Evolutionary conservation across 805 yeast species (phyloP).

Genomic region (Lachancea dasiensis): DNA sequence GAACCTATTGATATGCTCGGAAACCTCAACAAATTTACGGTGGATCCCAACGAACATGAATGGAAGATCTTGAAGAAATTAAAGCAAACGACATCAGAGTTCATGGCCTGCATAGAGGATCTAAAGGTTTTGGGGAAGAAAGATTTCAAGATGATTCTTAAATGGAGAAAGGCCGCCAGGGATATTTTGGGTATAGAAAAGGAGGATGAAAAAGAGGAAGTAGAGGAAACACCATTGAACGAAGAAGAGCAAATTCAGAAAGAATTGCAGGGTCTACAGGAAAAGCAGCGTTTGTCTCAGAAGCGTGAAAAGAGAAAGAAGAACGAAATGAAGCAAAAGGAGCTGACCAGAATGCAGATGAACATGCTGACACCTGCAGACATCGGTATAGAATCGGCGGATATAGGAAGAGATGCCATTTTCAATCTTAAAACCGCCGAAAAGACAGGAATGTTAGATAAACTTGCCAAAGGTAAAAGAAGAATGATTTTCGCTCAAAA

Average conservation of each 20-base stretch:
- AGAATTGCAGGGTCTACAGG: constrained; percentile 70
- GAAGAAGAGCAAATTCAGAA: constrained; percentile 89
- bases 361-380: constrained; percentile 90
- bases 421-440: constrained; percentile 83
- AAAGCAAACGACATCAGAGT: constrained; percentile 72
- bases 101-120: constrained; percentile 81
- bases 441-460: constrained; percentile 73
- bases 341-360: constrained; percentile 87
- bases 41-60: constrained; percentile 57
- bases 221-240: constrained; percentile 63
- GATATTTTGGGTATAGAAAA: constrained; percentile 62
- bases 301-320: constrained; percentile 79
- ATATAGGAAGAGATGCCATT: constrained; percentile 67
- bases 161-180: constrained; percentile 86
- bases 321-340: constrained; percentile 82
- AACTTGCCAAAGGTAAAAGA: constrained; percentile 72
- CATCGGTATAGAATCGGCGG: constrained; percentile 89
- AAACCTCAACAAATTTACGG: constrained; percentile 54
- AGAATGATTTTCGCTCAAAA: constrained; percentile 51
- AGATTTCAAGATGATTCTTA: constrained; percentile 78
- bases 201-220: constrained; percentile 43
- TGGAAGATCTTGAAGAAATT: constrained; percentile 67
- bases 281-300: constrained; percentile 57
- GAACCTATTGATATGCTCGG: constrained; percentile 85
- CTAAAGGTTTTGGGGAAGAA: constrained; percentile 89